phyloP scores from a whole-genome alignment of 2,329 filamentous ascomycete species.

The Paecilomyces niveus region DNA sequence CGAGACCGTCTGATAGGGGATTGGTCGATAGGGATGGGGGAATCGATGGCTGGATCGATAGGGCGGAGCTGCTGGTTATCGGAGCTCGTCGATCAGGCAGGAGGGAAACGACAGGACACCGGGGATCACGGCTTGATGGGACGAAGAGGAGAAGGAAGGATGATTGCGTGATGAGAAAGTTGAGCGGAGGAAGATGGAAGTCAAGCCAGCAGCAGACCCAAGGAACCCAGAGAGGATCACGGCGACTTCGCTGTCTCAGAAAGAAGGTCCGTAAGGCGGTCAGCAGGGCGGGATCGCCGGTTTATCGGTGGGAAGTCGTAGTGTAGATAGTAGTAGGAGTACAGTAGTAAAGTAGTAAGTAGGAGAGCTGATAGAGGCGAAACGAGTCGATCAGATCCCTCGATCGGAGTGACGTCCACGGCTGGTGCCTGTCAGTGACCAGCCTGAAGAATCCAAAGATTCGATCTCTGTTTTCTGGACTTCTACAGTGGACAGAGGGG shows the following conservation, averaged over 20 bases:
- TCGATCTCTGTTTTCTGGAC: no score
- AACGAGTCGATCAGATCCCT: no score
- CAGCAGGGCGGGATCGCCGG: not conserved
- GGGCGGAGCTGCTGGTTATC: not conserved
- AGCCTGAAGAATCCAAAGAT: no score
- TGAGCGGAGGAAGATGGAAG: conserved; percentile 3
- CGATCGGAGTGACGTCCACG: no score
- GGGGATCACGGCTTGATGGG: not conserved
- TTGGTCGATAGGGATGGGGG: not conserved
- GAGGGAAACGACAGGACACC: not conserved
- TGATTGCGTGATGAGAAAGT: conserved; percentile 19
- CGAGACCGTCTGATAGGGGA: not conserved
- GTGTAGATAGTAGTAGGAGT: no score
- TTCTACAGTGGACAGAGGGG: no score
- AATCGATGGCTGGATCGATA: not conserved
- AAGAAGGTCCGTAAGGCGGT: conserved; percentile 1
- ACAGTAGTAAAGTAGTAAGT: no score
- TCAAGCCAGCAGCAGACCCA: conserved; percentile 1
- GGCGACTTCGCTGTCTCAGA: not conserved
- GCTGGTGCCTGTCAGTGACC: no score
- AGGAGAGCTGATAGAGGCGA: no score
- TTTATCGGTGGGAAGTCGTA: no score
- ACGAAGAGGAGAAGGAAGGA: not conserved
- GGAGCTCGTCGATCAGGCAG: not conserved
- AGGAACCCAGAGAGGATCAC: not conserved